Conservation (phyloP, 2,329 filamentous ascomycete species). For the Trichoderma koningiopsis region DNA sequence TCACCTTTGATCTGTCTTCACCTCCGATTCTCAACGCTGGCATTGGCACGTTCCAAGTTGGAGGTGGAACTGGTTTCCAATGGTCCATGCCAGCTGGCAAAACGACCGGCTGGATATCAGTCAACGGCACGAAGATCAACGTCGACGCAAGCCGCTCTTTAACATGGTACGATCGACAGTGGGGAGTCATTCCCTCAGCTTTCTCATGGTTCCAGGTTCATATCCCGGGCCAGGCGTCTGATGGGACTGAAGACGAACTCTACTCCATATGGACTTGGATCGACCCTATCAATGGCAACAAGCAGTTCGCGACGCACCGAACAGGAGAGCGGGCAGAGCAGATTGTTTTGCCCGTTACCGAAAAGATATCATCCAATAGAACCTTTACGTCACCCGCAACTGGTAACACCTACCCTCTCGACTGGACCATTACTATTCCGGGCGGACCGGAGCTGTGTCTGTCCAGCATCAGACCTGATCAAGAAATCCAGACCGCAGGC, state of each 20-base stretch:
- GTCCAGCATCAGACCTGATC: conserved; percentile 11
- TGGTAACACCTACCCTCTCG: background rate
- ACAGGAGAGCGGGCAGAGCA: background rate
- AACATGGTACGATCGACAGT: conserved; percentile 24
- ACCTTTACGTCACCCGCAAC: conserved; percentile 8
- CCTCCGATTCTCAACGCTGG: conserved; percentile 15
- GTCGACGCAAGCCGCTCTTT: conserved; percentile 5
- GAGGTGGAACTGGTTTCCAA: background rate
- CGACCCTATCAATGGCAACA: background rate
- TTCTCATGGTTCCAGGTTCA: conserved; percentile 19
- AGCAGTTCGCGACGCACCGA: conserved; percentile 9
- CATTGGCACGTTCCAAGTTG: conserved; percentile 2
- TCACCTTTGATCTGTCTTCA: conserved; percentile 17
- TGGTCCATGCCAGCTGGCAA: conserved; percentile 21
- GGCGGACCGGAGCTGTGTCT: conserved; percentile 4
- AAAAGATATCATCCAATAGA: conserved; percentile 3
- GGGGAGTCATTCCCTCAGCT: background rate
- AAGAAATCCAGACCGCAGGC: background rate
- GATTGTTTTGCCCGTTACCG: background rate
- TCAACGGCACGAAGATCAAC: conserved; percentile 2
- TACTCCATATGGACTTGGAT: conserved; percentile 7
- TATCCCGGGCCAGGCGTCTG: background rate
- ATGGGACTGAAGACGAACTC: background rate
- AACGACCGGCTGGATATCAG: conserved; percentile 13
- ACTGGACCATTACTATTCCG: background rate